Evolutionary conservation across 2,329 filamentous ascomycete genomes (phyloP).

Genomic region (Cladosporium sp.): DNA sequence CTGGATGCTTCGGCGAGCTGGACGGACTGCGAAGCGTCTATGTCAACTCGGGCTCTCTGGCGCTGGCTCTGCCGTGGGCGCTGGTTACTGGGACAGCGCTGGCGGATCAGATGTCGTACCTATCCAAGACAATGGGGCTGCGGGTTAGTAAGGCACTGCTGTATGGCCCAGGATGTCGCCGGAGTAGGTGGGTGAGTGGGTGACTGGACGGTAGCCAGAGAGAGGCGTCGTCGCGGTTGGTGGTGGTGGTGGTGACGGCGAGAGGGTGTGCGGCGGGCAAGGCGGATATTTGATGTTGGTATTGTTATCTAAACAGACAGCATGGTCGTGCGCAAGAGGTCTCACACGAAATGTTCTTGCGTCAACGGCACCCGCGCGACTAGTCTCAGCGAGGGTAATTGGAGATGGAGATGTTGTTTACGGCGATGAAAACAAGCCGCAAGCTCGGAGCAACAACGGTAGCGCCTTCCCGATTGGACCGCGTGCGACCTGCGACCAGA

Average conservation of each 20-base stretch:
- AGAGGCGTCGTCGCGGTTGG: constrained; percentile 4
- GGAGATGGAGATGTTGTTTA: constrained; percentile 14
- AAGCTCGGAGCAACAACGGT: constrained; percentile 4
- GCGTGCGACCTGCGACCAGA: not conserved
- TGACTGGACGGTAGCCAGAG: constrained; percentile 2
- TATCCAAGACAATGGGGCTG: constrained; percentile 13
- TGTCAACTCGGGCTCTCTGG: constrained; percentile 13
- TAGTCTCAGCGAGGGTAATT: constrained; percentile 17
- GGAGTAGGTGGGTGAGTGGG: not conserved
- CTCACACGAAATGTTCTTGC: constrained; percentile 16
- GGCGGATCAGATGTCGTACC: constrained; percentile 13
- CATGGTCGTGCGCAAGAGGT: constrained; percentile 20
- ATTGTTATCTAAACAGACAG: constrained; percentile 20
- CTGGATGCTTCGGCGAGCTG: constrained; percentile 13
- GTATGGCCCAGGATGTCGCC: constrained; percentile 15
- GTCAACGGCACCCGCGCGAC: constrained; percentile 16
- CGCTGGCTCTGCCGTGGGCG: not conserved
- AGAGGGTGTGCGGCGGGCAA: constrained; percentile 7
- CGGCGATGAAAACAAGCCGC: constrained; percentile 6
- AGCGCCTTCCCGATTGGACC: not conserved
- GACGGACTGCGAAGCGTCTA: constrained; percentile 10
- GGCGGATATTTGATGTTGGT: constrained; percentile 11
- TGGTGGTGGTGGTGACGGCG: constrained; percentile 3
- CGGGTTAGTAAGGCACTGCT: constrained; percentile 10
- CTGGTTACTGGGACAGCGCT: constrained; percentile 14